These are phyloP conservation scores for Cyanophora paradoxa DNA, from an alignment of 78 protist species.

Conservation along the genomic window DNA sequence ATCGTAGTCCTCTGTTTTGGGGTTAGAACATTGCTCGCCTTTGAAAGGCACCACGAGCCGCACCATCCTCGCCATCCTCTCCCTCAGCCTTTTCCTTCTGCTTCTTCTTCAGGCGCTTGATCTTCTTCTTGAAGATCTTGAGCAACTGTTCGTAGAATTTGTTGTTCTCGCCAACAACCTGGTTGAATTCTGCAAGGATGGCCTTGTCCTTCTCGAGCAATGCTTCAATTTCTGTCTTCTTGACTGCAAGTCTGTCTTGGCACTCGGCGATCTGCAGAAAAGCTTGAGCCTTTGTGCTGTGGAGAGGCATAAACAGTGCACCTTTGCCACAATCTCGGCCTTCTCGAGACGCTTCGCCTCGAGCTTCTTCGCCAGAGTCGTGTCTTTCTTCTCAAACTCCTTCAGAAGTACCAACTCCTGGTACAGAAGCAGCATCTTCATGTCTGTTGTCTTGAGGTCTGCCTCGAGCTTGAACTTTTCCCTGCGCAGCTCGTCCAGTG, in stretches of 20 bases:
- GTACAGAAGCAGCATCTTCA: constrained; percentile 39
- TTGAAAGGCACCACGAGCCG: no score
- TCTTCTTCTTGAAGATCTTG: constrained; percentile 29
- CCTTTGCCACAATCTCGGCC: constrained; percentile 13
- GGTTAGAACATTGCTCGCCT: no score
- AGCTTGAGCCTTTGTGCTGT: no score
- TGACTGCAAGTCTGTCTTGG: constrained; percentile 6
- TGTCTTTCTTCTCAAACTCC: constrained; percentile 53
- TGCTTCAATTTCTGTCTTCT: not conserved
- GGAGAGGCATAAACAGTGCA: no score
- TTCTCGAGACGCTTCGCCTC: constrained; percentile 26
- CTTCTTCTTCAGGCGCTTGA: constrained; percentile 25
- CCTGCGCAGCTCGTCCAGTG: constrained; percentile 18
- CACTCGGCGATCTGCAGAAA: constrained; percentile 21
- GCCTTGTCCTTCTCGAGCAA: constrained; percentile 6
- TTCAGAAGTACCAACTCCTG: constrained; percentile 55
- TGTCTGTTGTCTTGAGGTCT: constrained; percentile 49
- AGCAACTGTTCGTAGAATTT: constrained; percentile 16
- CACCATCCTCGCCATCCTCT: no score
- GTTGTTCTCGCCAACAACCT: not conserved
- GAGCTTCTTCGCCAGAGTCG: constrained; percentile 10
- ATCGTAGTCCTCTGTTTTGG: constrained; percentile 11
- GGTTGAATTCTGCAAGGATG: not conserved
- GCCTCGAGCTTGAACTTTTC: constrained; percentile 46
- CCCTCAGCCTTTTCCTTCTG: no score